A percentile compares a stretch with the other conserved stretches of the same genome.
phyloP scores from a whole-genome alignment of 257 asterid genomes.

The Lantana camara region DNA sequence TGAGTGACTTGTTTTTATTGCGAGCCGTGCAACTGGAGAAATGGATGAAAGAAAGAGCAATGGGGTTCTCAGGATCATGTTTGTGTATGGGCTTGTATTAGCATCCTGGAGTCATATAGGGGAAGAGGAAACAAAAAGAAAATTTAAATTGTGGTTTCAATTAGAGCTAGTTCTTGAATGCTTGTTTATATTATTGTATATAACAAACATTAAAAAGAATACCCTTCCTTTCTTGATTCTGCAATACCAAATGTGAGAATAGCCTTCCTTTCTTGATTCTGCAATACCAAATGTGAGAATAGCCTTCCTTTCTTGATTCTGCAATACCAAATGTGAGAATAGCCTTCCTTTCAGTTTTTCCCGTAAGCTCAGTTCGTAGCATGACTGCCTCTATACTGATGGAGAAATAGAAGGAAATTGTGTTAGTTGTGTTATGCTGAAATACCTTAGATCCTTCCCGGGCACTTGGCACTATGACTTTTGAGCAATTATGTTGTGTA shows the following conservation, averaged over 20 bases:
- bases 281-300: no score
- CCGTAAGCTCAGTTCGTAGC: conserved; percentile 5
- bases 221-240: not conserved
- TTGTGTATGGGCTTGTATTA: not conserved
- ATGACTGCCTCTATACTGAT: not conserved
- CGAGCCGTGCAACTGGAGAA: not conserved
- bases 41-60: not conserved
- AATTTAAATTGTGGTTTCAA: not conserved
- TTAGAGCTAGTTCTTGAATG: conserved; percentile 4
- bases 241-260: no score
- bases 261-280: not conserved
- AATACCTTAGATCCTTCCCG: not conserved
- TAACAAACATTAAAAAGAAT: not conserved
- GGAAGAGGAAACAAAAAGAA: not conserved
- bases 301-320: not conserved
- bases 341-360: not conserved
- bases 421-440: not conserved
- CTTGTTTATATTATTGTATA: conserved; percentile 1
- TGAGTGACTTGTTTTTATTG: no score
- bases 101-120: not conserved
- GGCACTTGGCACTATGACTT: not conserved
- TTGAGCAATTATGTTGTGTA: conserved; percentile 1
- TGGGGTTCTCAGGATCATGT: not conserved
- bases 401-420: not conserved
- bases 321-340: not conserved